Conservation (phyloP, 306 rosid species). For the Chamaecrista fasciculata region DNA sequence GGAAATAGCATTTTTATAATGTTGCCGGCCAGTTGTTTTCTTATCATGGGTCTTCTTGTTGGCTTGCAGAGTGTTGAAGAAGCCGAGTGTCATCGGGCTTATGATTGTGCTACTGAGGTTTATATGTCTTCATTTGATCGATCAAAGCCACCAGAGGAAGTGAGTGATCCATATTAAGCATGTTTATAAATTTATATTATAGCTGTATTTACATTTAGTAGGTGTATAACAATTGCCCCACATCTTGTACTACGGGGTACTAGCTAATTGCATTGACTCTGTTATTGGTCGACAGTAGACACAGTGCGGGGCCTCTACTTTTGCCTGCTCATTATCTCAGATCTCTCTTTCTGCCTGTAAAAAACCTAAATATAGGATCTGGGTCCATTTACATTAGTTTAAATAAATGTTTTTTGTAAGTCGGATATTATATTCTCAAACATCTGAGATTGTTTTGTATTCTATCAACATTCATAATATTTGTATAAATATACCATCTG, state of each 20-base stretch:
- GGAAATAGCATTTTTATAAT: background rate
- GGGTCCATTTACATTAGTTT: no score
- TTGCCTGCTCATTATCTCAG: background rate
- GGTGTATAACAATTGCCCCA: background rate
- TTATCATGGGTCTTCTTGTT: constrained; percentile 18
- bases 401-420: no score
- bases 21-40: background rate
- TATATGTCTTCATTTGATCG: constrained; percentile 76
- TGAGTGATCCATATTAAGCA: constrained; percentile 43
- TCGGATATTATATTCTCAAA: no score
- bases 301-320: background rate
- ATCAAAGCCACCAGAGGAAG: constrained; percentile 86
- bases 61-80: constrained; percentile 87
- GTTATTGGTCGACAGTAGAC: background rate
- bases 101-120: constrained; percentile 69
- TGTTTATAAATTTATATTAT: background rate
- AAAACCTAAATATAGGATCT: no score
- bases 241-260: background rate
- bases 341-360: background rate
- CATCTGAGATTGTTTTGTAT: background rate
- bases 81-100: constrained; percentile 84
- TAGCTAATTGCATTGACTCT: background rate
- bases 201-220: background rate
- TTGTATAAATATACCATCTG: no score
- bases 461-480: background rate